Evolutionary conservation across 1,284 basidiomycete genomes (phyloP).

Genomic region (Rhodotorula mucilaginosa): DNA sequence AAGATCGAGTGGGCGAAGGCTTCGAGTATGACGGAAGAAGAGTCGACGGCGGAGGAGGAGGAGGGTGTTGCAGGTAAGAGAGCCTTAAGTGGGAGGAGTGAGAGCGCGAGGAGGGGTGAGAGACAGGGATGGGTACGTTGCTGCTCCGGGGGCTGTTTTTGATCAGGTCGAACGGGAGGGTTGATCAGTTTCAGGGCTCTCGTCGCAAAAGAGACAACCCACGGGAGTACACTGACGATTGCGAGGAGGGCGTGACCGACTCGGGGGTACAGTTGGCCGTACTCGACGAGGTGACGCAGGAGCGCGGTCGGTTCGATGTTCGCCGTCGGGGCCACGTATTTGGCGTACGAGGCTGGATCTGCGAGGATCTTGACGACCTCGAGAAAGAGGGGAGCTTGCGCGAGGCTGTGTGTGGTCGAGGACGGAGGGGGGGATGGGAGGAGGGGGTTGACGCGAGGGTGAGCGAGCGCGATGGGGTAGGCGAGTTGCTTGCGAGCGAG

Average conservation of each 20-base stretch:
- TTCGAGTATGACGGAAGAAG: conserved; percentile 20
- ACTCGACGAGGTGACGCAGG: conserved; percentile 18
- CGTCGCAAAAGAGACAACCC: conserved; percentile 44
- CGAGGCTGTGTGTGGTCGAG: background rate
- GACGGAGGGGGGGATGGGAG: no score
- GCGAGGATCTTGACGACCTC: conserved; percentile 40
- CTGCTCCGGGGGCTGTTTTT: conserved; percentile 53
- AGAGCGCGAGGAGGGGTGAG: conserved; percentile 52
- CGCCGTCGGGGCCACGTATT: conserved; percentile 11
- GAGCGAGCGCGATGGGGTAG: no score
- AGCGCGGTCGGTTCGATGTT: background rate
- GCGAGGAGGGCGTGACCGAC: conserved; percentile 21
- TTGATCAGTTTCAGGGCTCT: conserved; percentile 15
- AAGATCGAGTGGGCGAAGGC: conserved; percentile 26
- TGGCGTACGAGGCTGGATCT: conserved; percentile 37
- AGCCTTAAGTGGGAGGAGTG: conserved; percentile 50
- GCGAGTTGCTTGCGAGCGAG: no score
- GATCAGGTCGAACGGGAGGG: background rate
- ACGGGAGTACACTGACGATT: conserved; percentile 34
- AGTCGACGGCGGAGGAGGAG: conserved; percentile 50
- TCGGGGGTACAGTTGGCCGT: conserved; percentile 10
- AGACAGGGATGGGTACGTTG: conserved; percentile 49
- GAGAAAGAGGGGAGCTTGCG: conserved; percentile 41
- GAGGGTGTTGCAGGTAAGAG: conserved; percentile 56
- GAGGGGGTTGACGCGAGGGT: no score